These are phyloP conservation scores for Aspergillus sp. DNA, from an alignment of 2,329 filamentous ascomycete species.

Conservation along the genomic window DNA sequence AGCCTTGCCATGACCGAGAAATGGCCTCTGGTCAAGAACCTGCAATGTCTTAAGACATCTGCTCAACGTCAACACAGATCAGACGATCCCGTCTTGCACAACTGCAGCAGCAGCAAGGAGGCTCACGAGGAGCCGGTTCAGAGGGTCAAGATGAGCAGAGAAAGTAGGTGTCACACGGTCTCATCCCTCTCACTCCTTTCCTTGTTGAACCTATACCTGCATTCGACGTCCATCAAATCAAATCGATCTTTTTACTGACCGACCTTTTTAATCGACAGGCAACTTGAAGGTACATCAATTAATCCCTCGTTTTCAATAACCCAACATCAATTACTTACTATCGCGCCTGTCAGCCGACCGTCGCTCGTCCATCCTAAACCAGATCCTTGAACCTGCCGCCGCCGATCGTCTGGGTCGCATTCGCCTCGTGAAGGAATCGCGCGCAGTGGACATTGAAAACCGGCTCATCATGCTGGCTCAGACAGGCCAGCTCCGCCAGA, in stretches of 20 bases:
- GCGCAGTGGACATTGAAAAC: constrained; percentile 87
- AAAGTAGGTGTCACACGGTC: constrained; percentile 45
- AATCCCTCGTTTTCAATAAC: not conserved
- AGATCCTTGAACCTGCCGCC: constrained; percentile 92
- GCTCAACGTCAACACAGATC: constrained; percentile 55
- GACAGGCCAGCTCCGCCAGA: constrained; percentile 76
- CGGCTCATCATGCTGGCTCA: constrained; percentile 86
- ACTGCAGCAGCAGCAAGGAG: constrained; percentile 77
- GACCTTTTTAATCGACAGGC: constrained; percentile 11
- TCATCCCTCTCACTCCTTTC: not conserved
- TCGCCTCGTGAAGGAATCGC: constrained; percentile 88
- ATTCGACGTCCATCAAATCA: too few species aligned
- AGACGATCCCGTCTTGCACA: constrained; percentile 88
- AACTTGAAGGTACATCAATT: constrained; percentile 27
- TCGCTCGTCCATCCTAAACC: constrained; percentile 61
- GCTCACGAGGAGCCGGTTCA: constrained; percentile 44
- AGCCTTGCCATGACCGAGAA: not conserved
- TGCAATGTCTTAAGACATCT: not conserved
- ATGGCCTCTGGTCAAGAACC: not conserved
- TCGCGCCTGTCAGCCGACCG: constrained; percentile 21
- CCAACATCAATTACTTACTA: constrained; percentile 1
- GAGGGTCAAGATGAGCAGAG: constrained; percentile 60
- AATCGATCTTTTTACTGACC: not conserved
- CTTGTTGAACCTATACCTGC: too few species aligned
- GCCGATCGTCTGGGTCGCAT: constrained; percentile 91